Percentiles rank a stretch among this genome's conserved stretches.
These are phyloP conservation scores for Ananas comosus DNA, from an alignment of 176 grass and related monocot genomes.

Conservation along the genomic window DNA sequence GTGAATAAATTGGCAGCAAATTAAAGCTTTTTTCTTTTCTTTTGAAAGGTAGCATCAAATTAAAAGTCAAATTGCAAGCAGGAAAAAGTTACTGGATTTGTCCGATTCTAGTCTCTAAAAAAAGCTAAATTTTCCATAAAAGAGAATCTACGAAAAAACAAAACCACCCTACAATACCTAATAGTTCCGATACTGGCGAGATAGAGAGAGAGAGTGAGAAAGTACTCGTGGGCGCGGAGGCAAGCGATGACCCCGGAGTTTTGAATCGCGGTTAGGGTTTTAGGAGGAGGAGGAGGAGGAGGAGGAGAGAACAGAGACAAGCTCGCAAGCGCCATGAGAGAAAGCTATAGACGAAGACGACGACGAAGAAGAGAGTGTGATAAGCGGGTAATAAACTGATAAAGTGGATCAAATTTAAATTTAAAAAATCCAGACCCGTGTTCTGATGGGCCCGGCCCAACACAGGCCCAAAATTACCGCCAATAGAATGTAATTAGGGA, in stretches of 20 bases:
- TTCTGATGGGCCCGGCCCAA: no score
- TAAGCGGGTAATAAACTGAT: not conserved
- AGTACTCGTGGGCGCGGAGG: slow-evolving; percentile 22
- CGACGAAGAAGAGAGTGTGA: not conserved
- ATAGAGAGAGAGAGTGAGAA: not conserved
- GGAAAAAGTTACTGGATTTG: no score
- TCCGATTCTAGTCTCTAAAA: no score
- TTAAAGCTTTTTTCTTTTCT: no score
- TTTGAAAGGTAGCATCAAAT: no score
- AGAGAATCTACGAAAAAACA: not conserved
- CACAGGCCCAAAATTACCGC: no score
- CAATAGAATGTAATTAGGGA: no score
- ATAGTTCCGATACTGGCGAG: not conserved
- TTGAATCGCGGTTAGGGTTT: slow-evolving; percentile 7
- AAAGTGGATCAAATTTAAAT: no score
- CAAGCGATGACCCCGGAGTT: slow-evolving; percentile 14
- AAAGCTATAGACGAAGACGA: not conserved
- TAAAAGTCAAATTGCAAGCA: no score
- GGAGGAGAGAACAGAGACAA: not conserved
- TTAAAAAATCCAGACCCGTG: no score
- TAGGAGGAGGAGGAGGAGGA: slow-evolving; percentile 1
- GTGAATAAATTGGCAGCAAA: not conserved
- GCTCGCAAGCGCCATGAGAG: not conserved
- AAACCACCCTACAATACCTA: not conserved
- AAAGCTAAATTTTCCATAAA: not conserved